phyloP scores from a whole-genome alignment of 2,329 filamentous ascomycete species.

The Aspergillus pseudoviridinutans region DNA sequence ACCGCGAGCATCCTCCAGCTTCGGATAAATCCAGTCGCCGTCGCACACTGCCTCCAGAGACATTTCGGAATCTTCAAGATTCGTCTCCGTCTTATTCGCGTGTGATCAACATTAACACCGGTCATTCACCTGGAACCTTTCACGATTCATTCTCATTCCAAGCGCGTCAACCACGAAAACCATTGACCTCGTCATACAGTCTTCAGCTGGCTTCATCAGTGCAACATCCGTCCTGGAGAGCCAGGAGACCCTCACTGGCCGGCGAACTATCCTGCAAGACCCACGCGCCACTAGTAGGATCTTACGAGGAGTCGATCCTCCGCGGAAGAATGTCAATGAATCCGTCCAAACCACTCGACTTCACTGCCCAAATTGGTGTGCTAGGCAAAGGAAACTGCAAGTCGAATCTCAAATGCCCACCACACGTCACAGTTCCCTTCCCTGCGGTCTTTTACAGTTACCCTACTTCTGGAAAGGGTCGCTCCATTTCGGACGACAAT shows the following conservation, averaged over 20 bases:
- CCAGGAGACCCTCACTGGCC: slow-evolving; percentile 64
- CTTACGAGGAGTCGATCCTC: slow-evolving; percentile 95
- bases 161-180: slow-evolving; percentile 73
- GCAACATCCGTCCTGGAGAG: slow-evolving; percentile 36
- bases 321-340: slow-evolving; percentile 95
- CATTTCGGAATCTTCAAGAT: slow-evolving; percentile 49
- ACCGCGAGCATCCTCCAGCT: slow-evolving; percentile 47
- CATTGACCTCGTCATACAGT: slow-evolving; percentile 59
- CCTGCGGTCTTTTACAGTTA: slow-evolving; percentile 97
- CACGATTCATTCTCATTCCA: slow-evolving; percentile 65
- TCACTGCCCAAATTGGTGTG: slow-evolving; percentile 92
- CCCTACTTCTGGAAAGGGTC: slow-evolving; percentile 60
- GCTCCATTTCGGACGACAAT: slow-evolving; percentile 69
- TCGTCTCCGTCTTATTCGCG: slow-evolving; percentile 34
- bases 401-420: slow-evolving; percentile 74
- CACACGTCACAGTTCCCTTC: slow-evolving; percentile 86
- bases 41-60: slow-evolving; percentile 66
- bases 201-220: slow-evolving; percentile 47
- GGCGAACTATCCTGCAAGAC: slow-evolving; percentile 74
- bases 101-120: slow-evolving; percentile 41
- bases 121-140: slow-evolving; percentile 49
- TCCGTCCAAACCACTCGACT: slow-evolving; percentile 86
- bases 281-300: slow-evolving; percentile 93
- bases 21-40: slow-evolving; percentile 55
- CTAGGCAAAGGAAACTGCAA: slow-evolving; percentile 87